A percentile compares a stretch with the other conserved stretches of the same genome.
phyloP scores from a whole-genome alignment of 2,329 filamentous ascomycete species.

The Tolypocladium tropicale region DNA sequence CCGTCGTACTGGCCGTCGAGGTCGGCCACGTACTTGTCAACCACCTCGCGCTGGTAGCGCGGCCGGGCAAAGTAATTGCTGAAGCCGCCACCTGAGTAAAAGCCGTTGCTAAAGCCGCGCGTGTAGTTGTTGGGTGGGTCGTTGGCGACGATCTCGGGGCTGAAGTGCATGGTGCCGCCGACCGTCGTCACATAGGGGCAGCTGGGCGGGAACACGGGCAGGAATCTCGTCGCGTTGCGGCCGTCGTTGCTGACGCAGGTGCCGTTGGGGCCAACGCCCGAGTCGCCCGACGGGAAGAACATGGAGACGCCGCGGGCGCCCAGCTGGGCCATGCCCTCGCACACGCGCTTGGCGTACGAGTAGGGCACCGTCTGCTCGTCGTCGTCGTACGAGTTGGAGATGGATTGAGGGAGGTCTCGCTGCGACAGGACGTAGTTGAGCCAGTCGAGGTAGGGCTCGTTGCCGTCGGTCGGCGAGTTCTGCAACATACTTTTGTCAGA shows the following conservation, averaged over 20 bases:
- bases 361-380: not conserved
- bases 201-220: not conserved
- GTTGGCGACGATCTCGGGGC: not conserved
- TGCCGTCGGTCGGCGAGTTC: not conserved
- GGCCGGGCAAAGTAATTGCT: not conserved
- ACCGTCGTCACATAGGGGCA: not conserved
- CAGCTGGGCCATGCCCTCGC: not conserved
- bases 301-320: not conserved
- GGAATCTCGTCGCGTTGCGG: not conserved
- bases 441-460: not conserved
- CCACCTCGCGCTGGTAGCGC: not conserved
- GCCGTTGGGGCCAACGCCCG: not conserved
- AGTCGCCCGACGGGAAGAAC: not conserved
- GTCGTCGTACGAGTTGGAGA: not conserved
- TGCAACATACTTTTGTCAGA: not conserved
- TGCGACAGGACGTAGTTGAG: not conserved
- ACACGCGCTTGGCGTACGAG: not conserved
- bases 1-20: not conserved
- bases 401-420: not conserved
- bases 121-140: not conserved
- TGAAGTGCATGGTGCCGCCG: not conserved
- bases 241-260: not conserved
- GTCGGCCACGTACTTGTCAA: not conserved
- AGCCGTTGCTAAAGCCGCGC: not conserved
- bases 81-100: not conserved